phyloP scores from a whole-genome alignment of 768 basidiomycete species.

The Tylopilus rubrobrunneus region DNA sequence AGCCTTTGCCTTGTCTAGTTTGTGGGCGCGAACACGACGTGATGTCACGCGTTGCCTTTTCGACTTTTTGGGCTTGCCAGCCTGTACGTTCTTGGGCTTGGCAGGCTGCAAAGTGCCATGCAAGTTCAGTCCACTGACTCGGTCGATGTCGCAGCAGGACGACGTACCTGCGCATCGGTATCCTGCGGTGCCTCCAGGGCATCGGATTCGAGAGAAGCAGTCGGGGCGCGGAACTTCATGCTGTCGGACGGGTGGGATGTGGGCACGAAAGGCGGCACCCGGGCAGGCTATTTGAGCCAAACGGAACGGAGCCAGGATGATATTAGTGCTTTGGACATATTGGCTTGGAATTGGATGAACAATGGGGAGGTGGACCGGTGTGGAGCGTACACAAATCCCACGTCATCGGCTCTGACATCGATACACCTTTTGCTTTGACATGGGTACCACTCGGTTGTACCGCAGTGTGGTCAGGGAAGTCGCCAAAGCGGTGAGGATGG shows the following conservation, averaged over 20 bases:
- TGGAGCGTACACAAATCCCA: constrained; percentile 13
- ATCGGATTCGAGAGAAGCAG: constrained; percentile 10
- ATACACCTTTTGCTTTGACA: constrained; percentile 18
- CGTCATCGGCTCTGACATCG: constrained; percentile 13
- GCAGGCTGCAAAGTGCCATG: background rate
- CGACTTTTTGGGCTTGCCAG: constrained; percentile 9
- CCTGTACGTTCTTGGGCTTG: background rate
- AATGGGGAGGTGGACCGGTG: constrained; percentile 11
- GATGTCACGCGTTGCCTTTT: constrained; percentile 4
- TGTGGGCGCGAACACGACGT: constrained; percentile 10
- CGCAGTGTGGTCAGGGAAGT: constrained; percentile 30
- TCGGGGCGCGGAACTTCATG: constrained; percentile 23
- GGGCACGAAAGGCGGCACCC: background rate
- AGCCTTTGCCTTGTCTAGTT: constrained; percentile 14
- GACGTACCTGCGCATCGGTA: constrained; percentile 8
- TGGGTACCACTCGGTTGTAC: constrained; percentile 25
- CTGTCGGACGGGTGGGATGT: background rate
- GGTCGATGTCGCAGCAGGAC: background rate
- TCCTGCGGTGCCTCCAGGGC: background rate
- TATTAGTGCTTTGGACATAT: background rate
- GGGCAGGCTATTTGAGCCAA: constrained; percentile 17
- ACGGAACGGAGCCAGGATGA: background rate
- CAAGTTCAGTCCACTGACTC: background rate
- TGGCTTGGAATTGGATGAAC: constrained; percentile 11
- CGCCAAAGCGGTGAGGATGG: constrained; percentile 21